Evolutionary conservation across 2,329 filamentous ascomycete species (phyloP), one percentile per base, ranked within the genome.

Genomic region (Paracamarosporium sp.): DNA sequence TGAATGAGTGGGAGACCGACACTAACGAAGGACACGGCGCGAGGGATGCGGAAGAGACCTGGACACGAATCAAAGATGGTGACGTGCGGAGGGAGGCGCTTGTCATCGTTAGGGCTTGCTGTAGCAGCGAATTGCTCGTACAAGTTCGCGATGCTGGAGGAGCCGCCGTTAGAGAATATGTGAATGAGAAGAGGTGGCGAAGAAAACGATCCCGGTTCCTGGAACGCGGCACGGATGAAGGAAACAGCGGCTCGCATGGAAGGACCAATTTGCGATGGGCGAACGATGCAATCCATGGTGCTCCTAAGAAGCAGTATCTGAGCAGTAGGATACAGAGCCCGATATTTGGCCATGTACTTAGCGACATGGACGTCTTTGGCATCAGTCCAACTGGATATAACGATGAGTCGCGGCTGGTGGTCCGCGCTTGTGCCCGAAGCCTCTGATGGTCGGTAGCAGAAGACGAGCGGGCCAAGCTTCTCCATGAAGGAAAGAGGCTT

Each of bases 111-210:
- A 31, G 55, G 41, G 48, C 48, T 41, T 53, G 50, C 55, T 35
- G 40, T 57, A 35, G 55, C 55, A 50, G 55, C 55, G 38, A 48
- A 57, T 57, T 57, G 55, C 44, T 53, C 43, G 50, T 57, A 57
- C 22, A 57, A 40, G 55, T 57, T 57, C 24, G 50, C 55, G 50
- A 57, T 53, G 50, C 50, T 57, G 43, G 55, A 57, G 50, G 41
- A 48, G 55, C 50, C 55, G 50, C 55, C 55, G 25, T 54, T 54
- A 25, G 55, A 57, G 50, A 57, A 38, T 44, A 50, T 38, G 31
- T 57, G 50, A 40, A 57, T 54, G 50, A 54, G 55, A 50, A 57
- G 54, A 56, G 54, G 54, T 48, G 50, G 50, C 24, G 55, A 54
- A 54, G 41, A 50, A 20, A 50, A 53, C 25, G 28, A 43, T 5